These are phyloP conservation scores for Phascolomyces articulosus DNA, from an alignment of 371 early-diverging fungal genomes.

Conservation along the genomic window DNA sequence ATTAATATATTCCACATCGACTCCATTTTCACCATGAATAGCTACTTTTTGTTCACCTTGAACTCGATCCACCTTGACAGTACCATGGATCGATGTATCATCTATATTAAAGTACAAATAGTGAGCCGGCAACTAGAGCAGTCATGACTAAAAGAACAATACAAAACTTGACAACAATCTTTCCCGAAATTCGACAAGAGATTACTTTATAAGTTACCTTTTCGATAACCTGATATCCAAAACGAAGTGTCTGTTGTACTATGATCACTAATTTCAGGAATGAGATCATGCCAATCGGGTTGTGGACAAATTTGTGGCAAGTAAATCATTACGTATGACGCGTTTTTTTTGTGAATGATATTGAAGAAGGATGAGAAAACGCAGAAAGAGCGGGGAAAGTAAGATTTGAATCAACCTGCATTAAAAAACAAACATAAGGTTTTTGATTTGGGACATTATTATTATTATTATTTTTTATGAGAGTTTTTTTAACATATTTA, in stretches of 20 bases:
- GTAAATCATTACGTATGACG: background rate
- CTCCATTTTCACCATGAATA: conserved; percentile 27
- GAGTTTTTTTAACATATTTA: too few relatives aligned
- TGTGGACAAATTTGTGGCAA: conserved; percentile 46
- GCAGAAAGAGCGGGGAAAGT: too few relatives aligned
- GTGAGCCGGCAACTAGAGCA: background rate
- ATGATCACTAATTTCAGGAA: conserved; percentile 32
- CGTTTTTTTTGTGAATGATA: too few relatives aligned
- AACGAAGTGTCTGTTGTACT: conserved; percentile 36
- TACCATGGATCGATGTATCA: conserved; percentile 16
- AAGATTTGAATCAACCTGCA: too few relatives aligned
- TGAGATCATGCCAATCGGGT: conserved; percentile 45
- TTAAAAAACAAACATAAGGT: too few relatives aligned
- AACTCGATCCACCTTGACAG: conserved; percentile 11
- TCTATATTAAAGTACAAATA: background rate
- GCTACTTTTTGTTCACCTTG: background rate
- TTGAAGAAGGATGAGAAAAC: too few relatives aligned
- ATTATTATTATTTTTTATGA: too few relatives aligned
- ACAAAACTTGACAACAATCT: too few relatives aligned
- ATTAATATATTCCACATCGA: conserved; percentile 24
- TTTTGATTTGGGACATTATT: too few relatives aligned
- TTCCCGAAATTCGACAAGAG: too few relatives aligned
- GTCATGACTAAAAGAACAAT: background rate
- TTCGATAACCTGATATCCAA: conserved; percentile 59
- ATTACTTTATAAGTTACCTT: too few relatives aligned